A percentile compares a stretch with the other conserved stretches of the same genome.
phyloP scores from a whole-genome alignment of 2,329 filamentous ascomycete species.

The Claviceps humidiphila region DNA sequence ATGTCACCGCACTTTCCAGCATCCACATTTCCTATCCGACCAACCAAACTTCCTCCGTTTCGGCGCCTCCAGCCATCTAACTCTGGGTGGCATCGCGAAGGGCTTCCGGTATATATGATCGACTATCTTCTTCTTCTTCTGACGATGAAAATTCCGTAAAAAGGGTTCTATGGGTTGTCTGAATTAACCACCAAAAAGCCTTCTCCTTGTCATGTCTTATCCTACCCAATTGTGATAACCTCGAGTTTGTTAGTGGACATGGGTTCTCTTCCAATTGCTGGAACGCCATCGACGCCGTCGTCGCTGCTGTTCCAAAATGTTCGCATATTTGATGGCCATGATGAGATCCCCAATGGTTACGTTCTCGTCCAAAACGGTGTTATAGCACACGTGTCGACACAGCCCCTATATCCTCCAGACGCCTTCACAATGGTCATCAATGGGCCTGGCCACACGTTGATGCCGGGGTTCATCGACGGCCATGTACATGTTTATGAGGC shows the following conservation, averaged over 20 bases:
- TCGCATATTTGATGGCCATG: slow-evolving; percentile 32
- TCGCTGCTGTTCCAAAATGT: slow-evolving; percentile 13
- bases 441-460: slow-evolving; percentile 30
- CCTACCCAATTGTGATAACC: not conserved
- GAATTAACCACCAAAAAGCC: not conserved
- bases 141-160: not conserved
- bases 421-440: slow-evolving; percentile 18
- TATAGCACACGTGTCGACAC: slow-evolving; percentile 17
- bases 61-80: not conserved
- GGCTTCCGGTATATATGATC: not conserved
- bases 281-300: slow-evolving; percentile 1
- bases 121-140: not conserved
- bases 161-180: not conserved
- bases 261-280: not conserved
- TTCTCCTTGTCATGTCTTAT: not conserved
- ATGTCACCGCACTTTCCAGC: not conserved
- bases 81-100: not conserved
- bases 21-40: not conserved
- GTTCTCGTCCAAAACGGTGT: slow-evolving; percentile 27
- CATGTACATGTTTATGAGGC: slow-evolving; percentile 33
- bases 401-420: slow-evolving; percentile 6
- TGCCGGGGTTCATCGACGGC: slow-evolving; percentile 37
- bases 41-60: not conserved
- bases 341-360: slow-evolving; percentile 24
- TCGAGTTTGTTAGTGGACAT: not conserved